phyloP scores from a whole-genome alignment of 2,329 filamentous ascomycete species.

The Penicillium corylophilum region DNA sequence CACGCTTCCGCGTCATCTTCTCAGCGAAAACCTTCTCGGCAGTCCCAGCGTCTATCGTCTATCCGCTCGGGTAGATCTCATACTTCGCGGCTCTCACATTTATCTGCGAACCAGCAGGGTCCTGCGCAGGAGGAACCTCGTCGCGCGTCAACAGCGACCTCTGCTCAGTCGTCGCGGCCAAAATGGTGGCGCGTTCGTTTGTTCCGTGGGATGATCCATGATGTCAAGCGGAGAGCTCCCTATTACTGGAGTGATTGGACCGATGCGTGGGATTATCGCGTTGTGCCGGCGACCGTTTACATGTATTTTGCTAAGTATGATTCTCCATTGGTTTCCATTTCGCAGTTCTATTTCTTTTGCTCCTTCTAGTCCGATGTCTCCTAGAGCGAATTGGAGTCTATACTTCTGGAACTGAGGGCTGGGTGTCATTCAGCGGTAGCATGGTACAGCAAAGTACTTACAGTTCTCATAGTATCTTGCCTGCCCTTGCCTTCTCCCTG shows the following conservation, averaged over 20 bases:
- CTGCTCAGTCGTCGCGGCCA: conserved; percentile 15
- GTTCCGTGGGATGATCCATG: conserved; percentile 77
- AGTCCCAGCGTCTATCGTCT: conserved; percentile 22
- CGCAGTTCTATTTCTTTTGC: background rate
- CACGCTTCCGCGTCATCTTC: conserved; percentile 25
- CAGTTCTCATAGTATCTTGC: conserved; percentile 64
- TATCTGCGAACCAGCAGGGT: conserved; percentile 7
- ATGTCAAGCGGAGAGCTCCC: conserved; percentile 70
- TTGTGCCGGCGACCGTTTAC: conserved; percentile 82
- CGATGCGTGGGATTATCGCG: conserved; percentile 88
- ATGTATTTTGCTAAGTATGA: conserved; percentile 93
- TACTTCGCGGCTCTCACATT: conserved; percentile 10
- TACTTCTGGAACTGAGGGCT: background rate
- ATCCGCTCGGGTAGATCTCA: conserved; percentile 17
- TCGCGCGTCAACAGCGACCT: conserved; percentile 11
- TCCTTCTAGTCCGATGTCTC: background rate
- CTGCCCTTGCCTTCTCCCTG: conserved; percentile 82
- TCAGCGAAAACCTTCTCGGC: conserved; percentile 29
- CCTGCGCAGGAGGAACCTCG: conserved; percentile 5
- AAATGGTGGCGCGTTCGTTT: conserved; percentile 73
- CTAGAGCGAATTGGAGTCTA: background rate
- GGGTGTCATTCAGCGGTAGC: background rate
- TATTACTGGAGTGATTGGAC: conserved; percentile 80
- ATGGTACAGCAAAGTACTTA: conserved; percentile 3
- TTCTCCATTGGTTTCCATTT: background rate